Evolutionary conservation across 495 filamentous ascomycete genomes (phyloP), one percentile per base, ranked within the genome.

Genomic region (Oidiodendron maius): DNA sequence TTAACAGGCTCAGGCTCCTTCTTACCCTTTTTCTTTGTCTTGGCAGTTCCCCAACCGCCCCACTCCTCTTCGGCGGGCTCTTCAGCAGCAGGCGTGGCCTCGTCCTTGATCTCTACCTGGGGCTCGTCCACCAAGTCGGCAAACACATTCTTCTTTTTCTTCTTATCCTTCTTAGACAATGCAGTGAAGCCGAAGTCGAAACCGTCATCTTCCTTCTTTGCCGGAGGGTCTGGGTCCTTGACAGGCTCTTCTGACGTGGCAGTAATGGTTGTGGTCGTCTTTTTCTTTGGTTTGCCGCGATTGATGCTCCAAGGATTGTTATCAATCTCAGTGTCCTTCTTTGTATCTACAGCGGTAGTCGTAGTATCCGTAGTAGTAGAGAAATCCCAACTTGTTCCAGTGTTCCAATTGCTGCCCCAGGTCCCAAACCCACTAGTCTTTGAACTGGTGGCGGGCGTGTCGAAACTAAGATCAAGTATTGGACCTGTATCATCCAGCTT

Each of bases 401-500:
- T 60, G 45, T 50, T 53, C 64, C 64, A 71, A 26, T 50, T 65
- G 35, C 58, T 61, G 15, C 64, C 62, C 68, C 68, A 72, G 8
- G 61, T 52, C 52, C 66, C 64, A 49, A 71, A 58, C 9, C 50
- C 46, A 12, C 44, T 30, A 24, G 51, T 36, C 18, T 53, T 56
- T 9, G 48, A 48, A 10, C 24, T 45, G 25, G 64, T 57, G 18
- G 57, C 35, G 24, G 48, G 57, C 4, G 44, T 50, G 38, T 51
- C 56, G 53, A 64, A 69, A 49, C 55, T 65, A 5, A 67, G 32
- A 46, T 69, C 66, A 16, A 68, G 44, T 16, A 63, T 64, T n/a
- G 62, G 59, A n/a, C 53, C 64, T 3, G 59, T 57, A 55, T 69
- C 67, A 48, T 72, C 65, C 26, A 77, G 52, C 42, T 75, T 75